Conservation (phyloP, 2,329 filamentous ascomycete genomes). For the Domatiomyces catenatus region DNA sequence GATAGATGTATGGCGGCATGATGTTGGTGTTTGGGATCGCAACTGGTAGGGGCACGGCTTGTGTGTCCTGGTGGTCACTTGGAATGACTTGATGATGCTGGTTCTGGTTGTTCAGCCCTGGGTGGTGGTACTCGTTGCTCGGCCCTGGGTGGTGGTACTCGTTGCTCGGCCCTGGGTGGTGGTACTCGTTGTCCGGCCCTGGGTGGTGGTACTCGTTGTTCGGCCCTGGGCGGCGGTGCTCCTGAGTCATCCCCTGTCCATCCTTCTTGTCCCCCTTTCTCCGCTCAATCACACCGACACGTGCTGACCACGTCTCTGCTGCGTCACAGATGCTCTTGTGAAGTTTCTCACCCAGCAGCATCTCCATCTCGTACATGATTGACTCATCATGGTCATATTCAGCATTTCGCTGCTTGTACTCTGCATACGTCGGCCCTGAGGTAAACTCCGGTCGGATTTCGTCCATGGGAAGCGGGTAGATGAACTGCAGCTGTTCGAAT, state of each 20-base stretch:
- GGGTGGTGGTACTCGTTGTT: background rate
- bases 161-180: too few relatives aligned
- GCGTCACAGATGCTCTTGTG: background rate
- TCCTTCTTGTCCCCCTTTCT: background rate
- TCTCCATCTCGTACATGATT: background rate
- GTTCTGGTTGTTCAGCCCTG: too few relatives aligned
- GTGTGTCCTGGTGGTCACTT: too few relatives aligned
- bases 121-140: too few relatives aligned
- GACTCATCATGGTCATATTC: background rate
- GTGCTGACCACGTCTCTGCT: background rate
- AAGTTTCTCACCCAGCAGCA: background rate
- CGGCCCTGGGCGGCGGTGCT: background rate
- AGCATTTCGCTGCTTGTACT: background rate
- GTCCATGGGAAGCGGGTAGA: background rate
- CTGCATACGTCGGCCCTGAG: background rate
- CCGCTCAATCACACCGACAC: background rate
- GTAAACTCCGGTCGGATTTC: background rate
- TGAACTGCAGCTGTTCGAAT: background rate
- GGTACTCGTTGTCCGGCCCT: too few relatives aligned
- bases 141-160: too few relatives aligned
- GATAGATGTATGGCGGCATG: too few relatives aligned
- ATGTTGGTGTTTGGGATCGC: too few relatives aligned
- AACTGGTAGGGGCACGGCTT: too few relatives aligned
- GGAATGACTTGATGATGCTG: too few relatives aligned
- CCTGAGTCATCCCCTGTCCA: background rate